phyloP scores from a whole-genome alignment of 73 alveolate genomes.

The Paramecium tetraurelia region DNA sequence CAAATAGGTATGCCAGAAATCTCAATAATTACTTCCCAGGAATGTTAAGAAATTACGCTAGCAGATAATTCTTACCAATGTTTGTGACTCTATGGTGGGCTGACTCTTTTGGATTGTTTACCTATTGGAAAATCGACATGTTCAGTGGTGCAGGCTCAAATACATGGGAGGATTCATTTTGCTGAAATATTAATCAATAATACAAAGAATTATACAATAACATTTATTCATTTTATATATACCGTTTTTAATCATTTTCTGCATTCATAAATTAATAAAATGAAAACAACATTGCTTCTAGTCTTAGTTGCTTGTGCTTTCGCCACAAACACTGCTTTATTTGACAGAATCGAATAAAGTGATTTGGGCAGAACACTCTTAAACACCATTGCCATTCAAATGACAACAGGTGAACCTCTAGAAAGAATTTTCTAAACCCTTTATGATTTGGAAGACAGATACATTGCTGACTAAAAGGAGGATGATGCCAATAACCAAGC shows the following conservation, averaged over 20 bases:
- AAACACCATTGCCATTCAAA: constrained; percentile 31
- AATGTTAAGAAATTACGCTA: constrained; percentile 64
- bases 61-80: constrained; percentile 58
- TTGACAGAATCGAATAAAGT: background rate
- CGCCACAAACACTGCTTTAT: constrained; percentile 29
- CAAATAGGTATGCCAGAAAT: constrained; percentile 30
- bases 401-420: constrained; percentile 31
- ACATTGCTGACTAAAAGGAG: constrained; percentile 43
- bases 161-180: constrained; percentile 63
- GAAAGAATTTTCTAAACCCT: constrained; percentile 53
- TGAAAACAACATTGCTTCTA: background rate
- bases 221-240: background rate
- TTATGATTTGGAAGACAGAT: constrained; percentile 54
- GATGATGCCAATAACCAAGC: constrained; percentile 44
- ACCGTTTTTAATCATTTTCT: background rate
- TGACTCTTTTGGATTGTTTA: constrained; percentile 73
- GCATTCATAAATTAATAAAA: background rate
- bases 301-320: constrained; percentile 30
- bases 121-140: constrained; percentile 61
- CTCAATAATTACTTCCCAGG: constrained; percentile 71
- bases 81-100: constrained; percentile 67
- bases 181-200: background rate
- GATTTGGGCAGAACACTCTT: constrained; percentile 17
- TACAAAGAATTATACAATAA: background rate
- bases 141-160: constrained; percentile 59